These are phyloP conservation scores for Meyerozyma guilliermondii DNA, from an alignment of 1,139 yeast species.

Conservation along the genomic window DNA sequence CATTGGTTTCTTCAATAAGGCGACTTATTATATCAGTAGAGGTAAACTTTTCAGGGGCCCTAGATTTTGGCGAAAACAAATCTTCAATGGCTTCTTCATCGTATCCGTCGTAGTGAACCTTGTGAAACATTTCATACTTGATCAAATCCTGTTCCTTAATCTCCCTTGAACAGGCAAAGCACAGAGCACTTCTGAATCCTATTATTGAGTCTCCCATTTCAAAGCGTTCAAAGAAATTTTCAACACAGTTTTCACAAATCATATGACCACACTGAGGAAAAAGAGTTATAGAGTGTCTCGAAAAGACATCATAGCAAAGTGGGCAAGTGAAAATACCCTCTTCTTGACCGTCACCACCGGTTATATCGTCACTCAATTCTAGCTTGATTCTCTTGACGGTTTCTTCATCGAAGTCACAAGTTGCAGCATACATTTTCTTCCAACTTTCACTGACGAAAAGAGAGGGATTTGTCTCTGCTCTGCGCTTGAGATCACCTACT, in stretches of 20 bases:
- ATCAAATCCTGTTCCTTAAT: conserved; percentile 42
- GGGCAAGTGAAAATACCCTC: conserved; percentile 50
- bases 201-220: conserved; percentile 27
- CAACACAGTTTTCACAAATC: conserved; percentile 60
- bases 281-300: conserved; percentile 40
- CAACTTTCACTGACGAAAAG: conserved; percentile 15
- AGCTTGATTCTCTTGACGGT: conserved; percentile 12
- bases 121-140: conserved; percentile 48
- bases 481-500: conserved; percentile 49
- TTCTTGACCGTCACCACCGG: conserved; percentile 12
- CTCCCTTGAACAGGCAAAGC: conserved; percentile 43
- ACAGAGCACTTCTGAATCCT: conserved; percentile 42
- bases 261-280: conserved; percentile 66
- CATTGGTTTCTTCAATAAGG: conserved; percentile 26
- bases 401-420: conserved; percentile 10
- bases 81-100: conserved; percentile 8
- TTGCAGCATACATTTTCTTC: conserved; percentile 17
- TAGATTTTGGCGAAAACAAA: conserved; percentile 4
- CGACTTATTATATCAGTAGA: conserved; percentile 17
- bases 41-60: conserved; percentile 9
- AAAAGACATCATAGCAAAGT: conserved; percentile 58
- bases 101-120: conserved; percentile 28
- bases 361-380: conserved; percentile 7
- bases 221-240: conserved; percentile 42
- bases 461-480: conserved; percentile 9